A percentile compares a stretch with the other conserved stretches of the same genome.
phyloP scores from a whole-genome alignment of 164 flowering plant genomes.

The grape (Vitis vinifera) region ASM3070453v1 NC_081814.1:23941501-23942000 shows the following conservation, averaged over 20 bases:
- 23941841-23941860: conserved; percentile 72
- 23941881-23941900: conserved; percentile 59
- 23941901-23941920: conserved; percentile 70
- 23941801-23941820: conserved; percentile 90
- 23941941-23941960: conserved; percentile 95
- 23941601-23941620: no score
- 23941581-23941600: no score
- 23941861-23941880: conserved; percentile 94
- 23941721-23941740: conserved; percentile 27
- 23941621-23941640: conserved; percentile 16
- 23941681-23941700: conserved; percentile 36
- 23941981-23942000: conserved; percentile 72
- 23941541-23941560: no score
- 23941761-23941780: conserved; percentile 25
- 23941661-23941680: conserved; percentile 54
- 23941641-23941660: conserved; percentile 78
- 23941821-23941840: conserved; percentile 47
- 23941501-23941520: no score
- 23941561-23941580: no score
- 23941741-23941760: conserved; percentile 40
- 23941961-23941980: conserved; percentile 85
- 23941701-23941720: conserved; percentile 18
- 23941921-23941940: conserved; percentile 98
- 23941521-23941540: no score
- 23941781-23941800: conserved; percentile 23